Percentiles rank a stretch among this genome's conserved stretches.
phyloP scores from a whole-genome alignment of 2,329 filamentous ascomycete genomes.

The Phialophora tarda region DNA sequence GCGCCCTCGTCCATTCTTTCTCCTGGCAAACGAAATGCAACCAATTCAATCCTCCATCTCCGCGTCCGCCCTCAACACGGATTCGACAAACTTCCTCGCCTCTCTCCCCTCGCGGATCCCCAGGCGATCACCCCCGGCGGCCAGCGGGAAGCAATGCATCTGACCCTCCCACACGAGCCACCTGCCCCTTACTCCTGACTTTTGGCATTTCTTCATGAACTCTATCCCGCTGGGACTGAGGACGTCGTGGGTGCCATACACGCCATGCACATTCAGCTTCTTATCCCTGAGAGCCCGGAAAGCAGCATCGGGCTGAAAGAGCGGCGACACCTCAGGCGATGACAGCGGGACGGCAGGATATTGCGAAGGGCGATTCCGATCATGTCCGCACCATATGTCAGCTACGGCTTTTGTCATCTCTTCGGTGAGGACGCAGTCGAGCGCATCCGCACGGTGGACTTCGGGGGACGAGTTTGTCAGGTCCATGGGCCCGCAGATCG shows the following conservation, averaged over 20 bases:
- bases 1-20: neutral
- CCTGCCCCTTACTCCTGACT: slow-evolving; percentile 54
- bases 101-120: slow-evolving; percentile 56
- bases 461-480: slow-evolving; percentile 54
- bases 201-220: slow-evolving; percentile 55
- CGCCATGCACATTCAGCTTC: slow-evolving; percentile 57
- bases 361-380: neutral
- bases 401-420: slow-evolving; percentile 37
- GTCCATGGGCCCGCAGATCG: slow-evolving; percentile 58
- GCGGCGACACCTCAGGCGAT: slow-evolving; percentile 57
- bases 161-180: slow-evolving; percentile 66
- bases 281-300: slow-evolving; percentile 48
- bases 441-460: slow-evolving; percentile 48
- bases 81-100: slow-evolving; percentile 51
- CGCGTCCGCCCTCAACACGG: slow-evolving; percentile 19
- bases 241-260: slow-evolving; percentile 60
- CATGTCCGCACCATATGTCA: slow-evolving; percentile 16
- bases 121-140: slow-evolving; percentile 54
- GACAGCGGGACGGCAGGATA: neutral
- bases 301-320: slow-evolving; percentile 48
- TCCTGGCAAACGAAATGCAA: neutral
- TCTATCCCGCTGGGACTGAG: slow-evolving; percentile 58
- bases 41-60: slow-evolving; percentile 7
- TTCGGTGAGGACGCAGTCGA: slow-evolving; percentile 58
- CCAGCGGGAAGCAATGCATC: slow-evolving; percentile 65